Evolutionary conservation across 2,329 filamentous ascomycete genomes (phyloP), one percentile per base, ranked within the genome.

Genomic region (Neofusicoccum cordaticola): DNA sequence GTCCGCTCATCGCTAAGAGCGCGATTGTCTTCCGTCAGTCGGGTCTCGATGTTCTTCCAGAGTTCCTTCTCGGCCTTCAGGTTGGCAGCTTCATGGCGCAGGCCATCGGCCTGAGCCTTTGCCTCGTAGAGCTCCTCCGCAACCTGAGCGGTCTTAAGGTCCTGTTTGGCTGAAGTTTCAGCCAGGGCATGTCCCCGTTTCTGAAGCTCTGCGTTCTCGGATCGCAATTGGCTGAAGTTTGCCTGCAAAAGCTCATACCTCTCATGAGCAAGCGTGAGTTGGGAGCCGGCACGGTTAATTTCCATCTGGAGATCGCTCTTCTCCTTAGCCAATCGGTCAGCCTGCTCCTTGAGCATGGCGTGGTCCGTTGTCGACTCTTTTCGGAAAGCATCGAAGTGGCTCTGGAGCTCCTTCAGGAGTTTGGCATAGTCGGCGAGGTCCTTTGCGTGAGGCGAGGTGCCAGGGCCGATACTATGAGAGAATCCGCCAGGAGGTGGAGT

Each of bases 1-100:
- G 88, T 87, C 68, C 93, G 91, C 75, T 99, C 95, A 66, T 96
- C 91, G 47, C 90, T 85, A 12, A 98, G 82, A 19, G 81, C 87
- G 72, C 97, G 92, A 68, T 95, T 97, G 73, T 98, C 93, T 71
- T 95, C 92, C 67, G 87, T 90, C 48, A 98, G 83, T 61, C 96
- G 88, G 68, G 91, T 89, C 74, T 98, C 93, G 39, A 97, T 96
- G 64, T 90, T 92, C 80, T 95, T 96, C 90, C 91, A 97, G 9
- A 99, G 83, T 42, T 92, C 90, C 79, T 97, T 97, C 77, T 98
- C 94, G 0, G 94, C 93, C 76, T 96, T 97, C 39, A 97, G 85
- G 72, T 98, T 97, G 15, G 93, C 89, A 62, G 89, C 92, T 75
- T 99, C 95, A 68, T 92, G 93, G 61, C 93, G 90, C 77, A 97